Percentiles rank a stretch among this genome's conserved stretches.
These are phyloP conservation scores for Aegle marmelos DNA, from an alignment of 345 rosid species.

Conservation along the genomic window DNA sequence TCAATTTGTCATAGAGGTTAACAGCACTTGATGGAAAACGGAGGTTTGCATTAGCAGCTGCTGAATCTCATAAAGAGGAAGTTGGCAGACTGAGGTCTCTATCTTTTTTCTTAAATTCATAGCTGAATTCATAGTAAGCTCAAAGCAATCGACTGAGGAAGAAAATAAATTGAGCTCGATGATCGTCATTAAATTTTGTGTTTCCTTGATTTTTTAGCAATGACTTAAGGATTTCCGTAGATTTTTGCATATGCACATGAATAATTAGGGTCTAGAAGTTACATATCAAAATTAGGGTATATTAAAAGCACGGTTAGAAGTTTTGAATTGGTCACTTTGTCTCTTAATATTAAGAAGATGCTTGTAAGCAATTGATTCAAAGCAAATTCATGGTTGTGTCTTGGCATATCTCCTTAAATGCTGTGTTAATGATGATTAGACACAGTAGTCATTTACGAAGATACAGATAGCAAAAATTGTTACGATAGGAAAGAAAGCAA, in stretches of 20 bases:
- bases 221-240: too few species aligned
- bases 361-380: too few species aligned
- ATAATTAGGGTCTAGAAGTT: too few species aligned
- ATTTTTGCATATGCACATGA: too few species aligned
- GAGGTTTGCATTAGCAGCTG: constrained; percentile 96
- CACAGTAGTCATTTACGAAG: not conserved
- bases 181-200: too few species aligned
- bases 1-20: constrained; percentile 60
- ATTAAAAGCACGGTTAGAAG: too few species aligned
- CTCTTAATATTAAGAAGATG: too few species aligned
- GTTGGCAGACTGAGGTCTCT: constrained; percentile 87
- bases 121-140: not conserved
- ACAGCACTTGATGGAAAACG: constrained; percentile 98
- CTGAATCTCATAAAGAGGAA: constrained; percentile 83
- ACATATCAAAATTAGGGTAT: too few species aligned
- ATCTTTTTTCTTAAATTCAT: constrained; percentile 15
- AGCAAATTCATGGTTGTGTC: not conserved
- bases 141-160: not conserved
- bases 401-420: not conserved
- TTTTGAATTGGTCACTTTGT: too few species aligned
- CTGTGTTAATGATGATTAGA: not conserved
- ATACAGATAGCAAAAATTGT: not conserved
- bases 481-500: not conserved
- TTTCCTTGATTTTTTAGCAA: too few species aligned
- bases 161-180: not conserved